Conservation (phyloP, 2,329 filamentous ascomycete species). For the Teratosphaeria nubilosa region DNA sequence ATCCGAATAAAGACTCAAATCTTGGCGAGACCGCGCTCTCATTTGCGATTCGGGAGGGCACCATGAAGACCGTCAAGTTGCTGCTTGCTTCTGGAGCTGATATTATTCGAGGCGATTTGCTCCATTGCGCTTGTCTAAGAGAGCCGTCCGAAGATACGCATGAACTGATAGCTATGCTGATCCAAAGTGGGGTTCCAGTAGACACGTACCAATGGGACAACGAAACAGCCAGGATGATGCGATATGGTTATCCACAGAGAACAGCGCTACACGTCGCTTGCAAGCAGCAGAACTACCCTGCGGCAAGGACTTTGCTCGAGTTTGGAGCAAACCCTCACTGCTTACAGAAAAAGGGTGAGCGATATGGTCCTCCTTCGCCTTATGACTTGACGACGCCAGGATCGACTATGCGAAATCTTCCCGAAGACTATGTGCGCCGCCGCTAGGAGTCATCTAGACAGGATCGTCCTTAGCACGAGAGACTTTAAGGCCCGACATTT, state of each 20-base stretch:
- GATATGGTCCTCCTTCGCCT: neutral
- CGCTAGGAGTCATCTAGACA: too few species aligned
- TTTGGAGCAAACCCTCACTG: neutral
- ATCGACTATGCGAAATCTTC: neutral
- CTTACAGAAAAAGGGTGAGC: neutral
- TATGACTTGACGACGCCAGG: neutral
- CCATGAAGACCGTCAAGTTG: neutral
- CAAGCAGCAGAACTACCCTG: neutral
- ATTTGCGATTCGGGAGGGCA: neutral
- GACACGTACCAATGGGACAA: neutral
- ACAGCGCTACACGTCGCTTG: neutral
- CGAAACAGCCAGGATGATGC: neutral
- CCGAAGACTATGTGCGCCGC: neutral
- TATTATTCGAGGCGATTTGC: neutral
- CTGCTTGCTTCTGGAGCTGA: neutral
- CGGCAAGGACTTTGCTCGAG: neutral
- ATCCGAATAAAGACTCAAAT: neutral
- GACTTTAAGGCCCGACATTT: too few species aligned
- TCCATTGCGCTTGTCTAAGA: too few species aligned
- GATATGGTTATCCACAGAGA: neutral
- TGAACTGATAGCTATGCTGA: neutral
- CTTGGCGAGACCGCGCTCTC: neutral
- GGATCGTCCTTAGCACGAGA: too few species aligned
- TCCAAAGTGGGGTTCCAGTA: neutral
- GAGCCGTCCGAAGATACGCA: neutral